These are phyloP conservation scores for Singerocomus inundabilis DNA, from an alignment of 1,284 basidiomycete genomes.

Conservation along the genomic window DNA sequence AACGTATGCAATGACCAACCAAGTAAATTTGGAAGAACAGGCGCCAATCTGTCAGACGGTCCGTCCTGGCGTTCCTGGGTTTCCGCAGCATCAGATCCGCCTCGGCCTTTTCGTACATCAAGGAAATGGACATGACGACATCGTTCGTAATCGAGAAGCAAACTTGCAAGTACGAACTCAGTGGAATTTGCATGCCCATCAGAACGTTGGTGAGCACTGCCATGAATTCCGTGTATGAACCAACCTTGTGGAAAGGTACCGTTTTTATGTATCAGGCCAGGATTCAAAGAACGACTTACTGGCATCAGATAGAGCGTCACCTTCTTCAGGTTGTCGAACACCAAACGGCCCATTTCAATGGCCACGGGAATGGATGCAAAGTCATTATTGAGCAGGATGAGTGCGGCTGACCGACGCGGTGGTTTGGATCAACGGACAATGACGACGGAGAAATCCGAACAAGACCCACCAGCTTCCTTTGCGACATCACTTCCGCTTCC, in stretches of 20 bases:
- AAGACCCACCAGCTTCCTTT: conserved; percentile 49
- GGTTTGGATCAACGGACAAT: no score
- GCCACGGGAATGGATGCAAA: conserved; percentile 39
- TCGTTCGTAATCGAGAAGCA: conserved; percentile 40
- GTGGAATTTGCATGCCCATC: conserved; percentile 40
- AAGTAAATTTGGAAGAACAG: conserved; percentile 35
- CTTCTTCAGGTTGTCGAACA: conserved; percentile 59
- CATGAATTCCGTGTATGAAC: conserved; percentile 37
- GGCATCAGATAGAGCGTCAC: conserved; percentile 43
- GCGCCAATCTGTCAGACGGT: conserved; percentile 44
- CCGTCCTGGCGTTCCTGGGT: conserved; percentile 60
- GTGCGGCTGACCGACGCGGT: conserved; percentile 15
- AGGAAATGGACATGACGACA: conserved; percentile 36
- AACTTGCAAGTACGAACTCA: conserved; percentile 43
- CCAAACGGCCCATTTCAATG: conserved; percentile 50
- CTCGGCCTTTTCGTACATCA: conserved; percentile 40
- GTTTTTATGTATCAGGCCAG: not conserved
- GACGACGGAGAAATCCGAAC: not conserved
- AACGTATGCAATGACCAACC: conserved; percentile 4
- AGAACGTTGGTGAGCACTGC: conserved; percentile 37
- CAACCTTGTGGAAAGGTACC: conserved; percentile 9
- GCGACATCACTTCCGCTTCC: conserved; percentile 85
- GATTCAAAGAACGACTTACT: conserved; percentile 14
- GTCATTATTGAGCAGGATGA: conserved; percentile 35
- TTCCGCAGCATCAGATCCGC: conserved; percentile 52